These are phyloP conservation scores for Penicillium paxilli DNA, from an alignment of 495 filamentous ascomycete species.

Conservation along the genomic window DNA sequence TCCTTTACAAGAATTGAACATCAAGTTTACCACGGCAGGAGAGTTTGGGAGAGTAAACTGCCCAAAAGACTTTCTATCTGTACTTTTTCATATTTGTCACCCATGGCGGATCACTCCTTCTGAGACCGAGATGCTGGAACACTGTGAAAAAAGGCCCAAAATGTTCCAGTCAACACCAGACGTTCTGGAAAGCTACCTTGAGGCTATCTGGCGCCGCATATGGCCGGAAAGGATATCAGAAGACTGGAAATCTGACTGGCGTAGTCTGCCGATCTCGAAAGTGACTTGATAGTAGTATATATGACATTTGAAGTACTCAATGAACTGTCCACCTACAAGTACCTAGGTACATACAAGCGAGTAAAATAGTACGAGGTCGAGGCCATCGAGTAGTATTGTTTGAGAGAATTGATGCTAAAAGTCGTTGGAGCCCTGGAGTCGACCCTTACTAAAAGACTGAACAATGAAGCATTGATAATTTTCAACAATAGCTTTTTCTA, in stretches of 20 bases:
- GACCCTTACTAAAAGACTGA: too few species aligned
- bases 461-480: too few species aligned
- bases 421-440: too few species aligned
- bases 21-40: neutral
- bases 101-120: neutral
- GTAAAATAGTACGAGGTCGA: too few species aligned
- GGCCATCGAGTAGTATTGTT: too few species aligned
- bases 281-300: too few species aligned
- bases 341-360: too few species aligned
- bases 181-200: neutral
- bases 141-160: too few species aligned
- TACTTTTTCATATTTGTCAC: neutral
- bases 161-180: too few species aligned
- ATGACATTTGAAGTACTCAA: too few species aligned
- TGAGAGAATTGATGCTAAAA: too few species aligned
- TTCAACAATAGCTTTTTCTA: too few species aligned
- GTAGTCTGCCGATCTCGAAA: neutral
- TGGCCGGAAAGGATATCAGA: neutral
- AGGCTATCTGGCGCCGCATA: neutral
- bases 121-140: neutral
- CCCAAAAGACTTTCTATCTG: neutral
- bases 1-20: neutral
- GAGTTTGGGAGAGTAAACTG: neutral
- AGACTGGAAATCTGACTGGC: neutral
- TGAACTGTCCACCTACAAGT: neutral